A percentile compares a stretch with the other conserved stretches of the same genome.
Evolutionary conservation across 1,284 basidiomycete genomes (phyloP).

Genomic region (Cryptococcus wingfieldii): DNA sequence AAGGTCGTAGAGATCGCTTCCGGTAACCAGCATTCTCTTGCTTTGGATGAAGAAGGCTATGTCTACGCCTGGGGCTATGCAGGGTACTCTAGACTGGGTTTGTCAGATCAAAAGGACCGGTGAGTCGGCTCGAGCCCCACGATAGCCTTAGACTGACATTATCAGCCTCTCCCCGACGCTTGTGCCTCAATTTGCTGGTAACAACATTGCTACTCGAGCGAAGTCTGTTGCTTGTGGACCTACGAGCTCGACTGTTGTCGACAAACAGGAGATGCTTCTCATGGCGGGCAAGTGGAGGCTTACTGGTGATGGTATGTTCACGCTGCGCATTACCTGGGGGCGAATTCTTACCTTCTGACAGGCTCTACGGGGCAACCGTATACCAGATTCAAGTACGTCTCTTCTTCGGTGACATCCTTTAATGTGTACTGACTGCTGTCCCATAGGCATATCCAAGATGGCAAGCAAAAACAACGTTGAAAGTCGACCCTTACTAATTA

Average conservation of each 20-base stretch:
- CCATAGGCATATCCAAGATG: constrained; percentile 67
- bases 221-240: constrained; percentile 71
- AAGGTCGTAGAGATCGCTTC: constrained; percentile 75
- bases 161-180: constrained; percentile 61
- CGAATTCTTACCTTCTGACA: constrained; percentile 28
- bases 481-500: background rate
- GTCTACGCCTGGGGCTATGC: constrained; percentile 70
- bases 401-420: background rate
- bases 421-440: background rate
- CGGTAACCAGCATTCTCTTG: constrained; percentile 80
- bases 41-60: constrained; percentile 70
- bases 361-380: constrained; percentile 75
- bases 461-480: constrained; percentile 46
- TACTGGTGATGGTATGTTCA: constrained; percentile 71
- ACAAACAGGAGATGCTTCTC: constrained; percentile 69
- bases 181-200: constrained; percentile 75
- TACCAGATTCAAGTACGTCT: constrained; percentile 58
- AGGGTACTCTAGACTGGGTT: constrained; percentile 51
- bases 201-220: constrained; percentile 63
- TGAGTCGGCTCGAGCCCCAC: constrained; percentile 12
- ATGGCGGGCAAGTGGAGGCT: constrained; percentile 72
- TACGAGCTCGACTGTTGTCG: constrained; percentile 73
- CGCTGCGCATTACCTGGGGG: background rate
- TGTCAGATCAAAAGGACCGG: constrained; percentile 76
- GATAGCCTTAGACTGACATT: background rate